Evolutionary conservation across 169 alveolate species (phyloP).

Genomic region (Eimeria sp.): DNA sequence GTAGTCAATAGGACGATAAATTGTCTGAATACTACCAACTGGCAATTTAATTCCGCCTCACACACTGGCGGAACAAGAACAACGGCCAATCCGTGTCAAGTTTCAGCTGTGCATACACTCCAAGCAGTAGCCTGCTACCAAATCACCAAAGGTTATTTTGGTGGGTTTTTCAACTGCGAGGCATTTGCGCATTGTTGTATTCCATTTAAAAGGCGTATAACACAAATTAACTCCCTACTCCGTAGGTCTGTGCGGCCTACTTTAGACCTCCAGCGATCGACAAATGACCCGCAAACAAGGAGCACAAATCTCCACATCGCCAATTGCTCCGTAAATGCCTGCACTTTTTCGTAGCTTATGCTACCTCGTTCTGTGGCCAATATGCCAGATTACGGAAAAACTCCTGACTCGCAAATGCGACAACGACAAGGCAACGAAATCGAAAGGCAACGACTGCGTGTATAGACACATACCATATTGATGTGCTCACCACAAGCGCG

Average conservation of each 20-base stretch:
- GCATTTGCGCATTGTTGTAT: background rate
- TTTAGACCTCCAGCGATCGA: background rate
- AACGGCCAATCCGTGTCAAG: background rate
- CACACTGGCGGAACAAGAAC: background rate
- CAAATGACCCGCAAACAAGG: background rate
- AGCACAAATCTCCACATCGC: background rate
- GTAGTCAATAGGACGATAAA: background rate
- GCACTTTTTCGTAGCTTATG: background rate
- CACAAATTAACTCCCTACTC: background rate
- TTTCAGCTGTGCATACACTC: constrained; percentile 9
- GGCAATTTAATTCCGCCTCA: background rate
- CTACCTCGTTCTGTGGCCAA: background rate
- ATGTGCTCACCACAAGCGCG: background rate
- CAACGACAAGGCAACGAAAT: background rate
- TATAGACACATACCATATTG: too few relatives aligned
- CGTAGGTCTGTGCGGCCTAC: background rate
- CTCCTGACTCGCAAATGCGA: background rate
- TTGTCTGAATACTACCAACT: background rate
- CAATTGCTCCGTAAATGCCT: background rate
- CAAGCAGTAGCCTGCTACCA: background rate
- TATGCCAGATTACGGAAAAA: background rate
- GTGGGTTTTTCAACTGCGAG: background rate
- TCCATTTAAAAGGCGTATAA: background rate
- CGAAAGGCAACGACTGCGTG: background rate
- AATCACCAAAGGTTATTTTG: too few relatives aligned